These are phyloP conservation scores for Cytospora mali DNA, from an alignment of 2,329 filamentous ascomycete genomes.

Conservation along the genomic window DNA sequence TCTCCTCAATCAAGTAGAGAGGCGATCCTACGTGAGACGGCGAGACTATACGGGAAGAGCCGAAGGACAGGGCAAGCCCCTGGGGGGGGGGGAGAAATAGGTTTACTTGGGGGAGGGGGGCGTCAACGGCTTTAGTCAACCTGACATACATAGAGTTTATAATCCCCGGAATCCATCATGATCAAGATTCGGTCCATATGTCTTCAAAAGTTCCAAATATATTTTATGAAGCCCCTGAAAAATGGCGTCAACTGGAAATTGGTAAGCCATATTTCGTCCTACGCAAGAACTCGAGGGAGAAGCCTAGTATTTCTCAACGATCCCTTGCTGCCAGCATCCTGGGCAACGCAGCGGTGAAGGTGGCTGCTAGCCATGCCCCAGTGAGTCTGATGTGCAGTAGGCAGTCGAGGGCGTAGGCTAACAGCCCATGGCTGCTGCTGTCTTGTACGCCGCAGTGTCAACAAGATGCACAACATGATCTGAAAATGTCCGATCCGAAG, in stretches of 20 bases:
- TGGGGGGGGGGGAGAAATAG: background rate
- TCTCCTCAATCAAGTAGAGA: background rate
- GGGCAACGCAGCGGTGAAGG: background rate
- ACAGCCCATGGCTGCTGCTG: background rate
- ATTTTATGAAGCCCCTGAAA: background rate
- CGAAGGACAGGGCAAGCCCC: background rate
- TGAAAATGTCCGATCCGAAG: background rate
- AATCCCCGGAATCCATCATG: background rate
- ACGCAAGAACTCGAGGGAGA: background rate
- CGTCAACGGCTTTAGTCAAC: background rate
- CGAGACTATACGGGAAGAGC: constrained; percentile 1
- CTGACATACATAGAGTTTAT: background rate
- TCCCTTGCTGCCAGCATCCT: background rate
- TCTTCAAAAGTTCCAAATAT: background rate
- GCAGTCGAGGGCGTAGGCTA: background rate
- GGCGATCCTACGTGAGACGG: constrained; percentile 1
- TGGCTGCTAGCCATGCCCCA: background rate
- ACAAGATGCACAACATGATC: background rate
- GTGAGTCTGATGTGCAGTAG: background rate
- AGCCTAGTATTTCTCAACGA: background rate
- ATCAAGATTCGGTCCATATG: background rate
- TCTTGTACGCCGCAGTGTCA: background rate
- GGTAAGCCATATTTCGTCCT: background rate
- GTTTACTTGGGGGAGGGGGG: background rate
- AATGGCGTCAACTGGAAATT: background rate